Base-by-base conservation (phyloP, 371 early-diverging fungal genomes). In the Gilbertella persicaria region DNA sequence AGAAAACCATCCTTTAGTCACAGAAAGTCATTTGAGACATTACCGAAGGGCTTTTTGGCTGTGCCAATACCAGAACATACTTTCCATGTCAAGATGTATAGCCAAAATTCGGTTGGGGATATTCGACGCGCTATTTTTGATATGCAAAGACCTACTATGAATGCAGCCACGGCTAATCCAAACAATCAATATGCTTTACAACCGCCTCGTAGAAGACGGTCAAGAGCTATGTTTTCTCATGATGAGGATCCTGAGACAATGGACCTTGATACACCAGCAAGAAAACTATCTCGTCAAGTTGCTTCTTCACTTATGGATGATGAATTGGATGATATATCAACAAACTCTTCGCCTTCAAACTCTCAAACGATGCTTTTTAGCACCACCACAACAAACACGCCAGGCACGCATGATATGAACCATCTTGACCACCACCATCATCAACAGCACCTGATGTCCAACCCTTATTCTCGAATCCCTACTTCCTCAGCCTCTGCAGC, bases 21-120 rank as follows among this genome's bases (percentile, higher is more conserved):
- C 35, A 61, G 46, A 26, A 65, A 64, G 38, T 37, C 60, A 17
- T 55, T 55, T 23, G 62, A 62, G 29, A 58, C 49, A 25, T 29
- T 61, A 38, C 66, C 71, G 8, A 73, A 73, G 47, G 67, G 69
- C 9, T 65, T 58, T 41, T 44, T 69, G 5, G 59, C 62, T 5
- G 67, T 73, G 20, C 65, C 65, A 0, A 59, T 73, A 20, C 66
- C 66, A 13, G 58, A 67, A n/a, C 68, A 71, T 39, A 55, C 55
- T 1, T 69, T 60, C 23, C 54, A 65, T 19, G 62, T 71, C 23
- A 68, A 66, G 36, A 66, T 75, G 52, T 64, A 75, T 41, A 64
- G 61, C 21, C 71, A 75, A 29, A 62, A 65, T 19, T 50, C 59
- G 21, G 46, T 55, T 19, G 64, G 58, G 20, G 58, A 63, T 39